Evolutionary conservation across 495 filamentous ascomycete species (phyloP).

Genomic region (Chaetomium tenue): DNA sequence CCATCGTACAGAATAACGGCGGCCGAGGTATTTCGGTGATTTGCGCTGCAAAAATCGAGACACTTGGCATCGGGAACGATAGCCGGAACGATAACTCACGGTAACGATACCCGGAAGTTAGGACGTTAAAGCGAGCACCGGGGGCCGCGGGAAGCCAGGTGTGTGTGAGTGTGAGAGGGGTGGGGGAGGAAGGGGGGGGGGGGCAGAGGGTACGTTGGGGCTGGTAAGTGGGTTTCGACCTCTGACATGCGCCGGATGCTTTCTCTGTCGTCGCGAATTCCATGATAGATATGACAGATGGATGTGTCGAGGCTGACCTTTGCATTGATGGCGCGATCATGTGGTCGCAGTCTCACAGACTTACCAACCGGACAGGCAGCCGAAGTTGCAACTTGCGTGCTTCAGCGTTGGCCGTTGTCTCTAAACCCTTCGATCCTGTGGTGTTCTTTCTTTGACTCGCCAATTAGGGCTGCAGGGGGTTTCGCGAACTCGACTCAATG

Average conservation of each 20-base stretch:
- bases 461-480: background rate
- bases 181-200: no score
- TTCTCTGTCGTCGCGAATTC: background rate
- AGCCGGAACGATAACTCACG: background rate
- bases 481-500: background rate
- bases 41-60: background rate
- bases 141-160: background rate
- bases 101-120: background rate
- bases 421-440: background rate
- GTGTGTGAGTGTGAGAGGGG: no score
- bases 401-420: background rate
- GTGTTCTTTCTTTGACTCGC: background rate
- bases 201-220: no score
- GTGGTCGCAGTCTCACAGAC: background rate
- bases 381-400: background rate
- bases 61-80: slow-evolving; percentile 1
- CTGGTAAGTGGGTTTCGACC: no score
- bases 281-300: no score
- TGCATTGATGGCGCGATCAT: background rate
- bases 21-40: slow-evolving; percentile 11
- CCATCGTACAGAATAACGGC: background rate
- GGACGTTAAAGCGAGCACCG: background rate
- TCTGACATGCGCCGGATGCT: no score
- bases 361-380: background rate
- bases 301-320: background rate